These are phyloP conservation scores for Infundibulicybe gibba DNA, from an alignment of 768 basidiomycete species.

Conservation along the genomic window DNA sequence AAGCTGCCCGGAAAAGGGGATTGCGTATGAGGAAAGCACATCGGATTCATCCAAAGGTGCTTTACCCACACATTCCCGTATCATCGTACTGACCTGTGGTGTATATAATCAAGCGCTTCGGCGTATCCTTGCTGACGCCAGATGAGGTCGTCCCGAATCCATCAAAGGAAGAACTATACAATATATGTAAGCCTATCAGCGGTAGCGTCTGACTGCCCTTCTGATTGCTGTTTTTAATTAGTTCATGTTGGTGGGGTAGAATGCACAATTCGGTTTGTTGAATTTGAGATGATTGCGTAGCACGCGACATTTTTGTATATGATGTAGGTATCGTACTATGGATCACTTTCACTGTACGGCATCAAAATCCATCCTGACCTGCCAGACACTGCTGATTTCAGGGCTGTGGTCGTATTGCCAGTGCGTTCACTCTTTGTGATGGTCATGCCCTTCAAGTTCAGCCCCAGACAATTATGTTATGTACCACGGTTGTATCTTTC, in stretches of 20 bases:
- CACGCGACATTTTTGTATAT: no score
- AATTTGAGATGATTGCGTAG: no score
- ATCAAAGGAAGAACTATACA: slow-evolving; percentile 24
- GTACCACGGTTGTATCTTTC: no score
- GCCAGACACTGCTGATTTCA: no score
- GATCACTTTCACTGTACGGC: no score
- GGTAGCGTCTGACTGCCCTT: background rate
- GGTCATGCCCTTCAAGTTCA: no score
- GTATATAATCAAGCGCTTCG: slow-evolving; percentile 16
- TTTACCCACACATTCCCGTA: background rate
- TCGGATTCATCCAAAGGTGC: slow-evolving; percentile 23
- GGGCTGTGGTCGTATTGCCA: no score
- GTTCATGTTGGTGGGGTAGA: slow-evolving; percentile 18
- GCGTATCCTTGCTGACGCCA: slow-evolving; percentile 18
- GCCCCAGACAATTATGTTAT: no score
- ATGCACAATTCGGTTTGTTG: slow-evolving; percentile 15
- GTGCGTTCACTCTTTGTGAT: no score
- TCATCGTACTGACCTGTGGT: background rate
- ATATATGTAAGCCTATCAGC: slow-evolving; percentile 17
- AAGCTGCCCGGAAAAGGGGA: slow-evolving; percentile 12
- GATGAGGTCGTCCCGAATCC: slow-evolving; percentile 19
- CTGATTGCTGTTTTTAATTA: background rate
- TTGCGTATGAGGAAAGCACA: slow-evolving; percentile 17
- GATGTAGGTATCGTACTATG: no score
- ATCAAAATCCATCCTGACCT: no score